Evolutionary conservation across 306 rosid species (phyloP).

Genomic region (Comarum palustre): DNA sequence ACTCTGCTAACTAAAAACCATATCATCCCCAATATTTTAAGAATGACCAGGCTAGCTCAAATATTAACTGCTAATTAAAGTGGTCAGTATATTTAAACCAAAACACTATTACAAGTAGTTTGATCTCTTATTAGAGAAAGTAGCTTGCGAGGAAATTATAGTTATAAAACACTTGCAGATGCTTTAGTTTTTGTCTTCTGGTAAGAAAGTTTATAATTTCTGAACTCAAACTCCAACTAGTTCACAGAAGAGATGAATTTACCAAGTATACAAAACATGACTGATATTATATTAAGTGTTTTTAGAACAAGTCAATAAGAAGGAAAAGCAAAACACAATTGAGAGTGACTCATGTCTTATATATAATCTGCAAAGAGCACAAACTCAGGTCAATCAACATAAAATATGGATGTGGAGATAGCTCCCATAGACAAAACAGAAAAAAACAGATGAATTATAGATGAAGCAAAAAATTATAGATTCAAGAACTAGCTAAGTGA

Average conservation of each 20-base stretch:
- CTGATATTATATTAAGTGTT: not conserved
- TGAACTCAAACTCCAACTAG: slow-evolving; percentile 1
- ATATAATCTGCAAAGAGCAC: not conserved
- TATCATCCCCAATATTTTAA: not conserved
- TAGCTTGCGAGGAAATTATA: not conserved
- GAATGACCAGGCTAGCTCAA: not conserved
- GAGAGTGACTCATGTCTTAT: not conserved
- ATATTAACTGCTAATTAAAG: not conserved
- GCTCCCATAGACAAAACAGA: not conserved
- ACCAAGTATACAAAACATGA: not conserved
- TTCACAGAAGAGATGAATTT: not conserved
- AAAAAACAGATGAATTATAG: not conserved
- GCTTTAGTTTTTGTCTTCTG: not conserved
- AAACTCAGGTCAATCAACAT: not conserved
- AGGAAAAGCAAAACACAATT: not conserved
- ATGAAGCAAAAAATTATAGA: not conserved
- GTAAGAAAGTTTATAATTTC: not conserved
- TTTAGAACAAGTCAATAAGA: not conserved
- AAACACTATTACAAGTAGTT: not conserved
- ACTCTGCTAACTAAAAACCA: not conserved
- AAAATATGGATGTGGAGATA: not conserved
- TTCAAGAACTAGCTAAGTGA: not conserved
- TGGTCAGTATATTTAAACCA: not conserved
- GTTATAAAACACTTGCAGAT: not conserved
- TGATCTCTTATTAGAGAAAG: no score